Base-by-base conservation (phyloP, 306 rosid genomes). In the Prunus padus region DNA sequence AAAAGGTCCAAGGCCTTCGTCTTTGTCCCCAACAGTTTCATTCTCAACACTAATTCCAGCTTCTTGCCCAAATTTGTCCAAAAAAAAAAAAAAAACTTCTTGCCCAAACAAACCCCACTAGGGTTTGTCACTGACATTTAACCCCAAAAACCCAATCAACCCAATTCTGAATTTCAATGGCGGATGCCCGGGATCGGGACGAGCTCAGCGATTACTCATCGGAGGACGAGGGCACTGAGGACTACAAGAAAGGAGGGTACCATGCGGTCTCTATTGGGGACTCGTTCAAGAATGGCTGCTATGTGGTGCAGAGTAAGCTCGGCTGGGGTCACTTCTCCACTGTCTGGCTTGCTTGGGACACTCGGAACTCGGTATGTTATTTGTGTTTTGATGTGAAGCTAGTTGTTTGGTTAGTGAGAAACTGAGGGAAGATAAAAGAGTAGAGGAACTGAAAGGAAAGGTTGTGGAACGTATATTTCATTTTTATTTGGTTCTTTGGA, bases 301-400 rank as follows among this genome's bases (percentile, higher is more conserved):
- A 79, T 62, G 82, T 83, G 30, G 87, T 80, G 11, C 87, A 83
- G 75, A 67, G 76, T 76, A 83, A 83, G 76, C 87, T 83, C 16
- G 87, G 87, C 6, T 83, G 87, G 87, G 87, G 87, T 11, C 87
- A 83, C 71, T 83, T 83, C 66, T 83, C 87, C 70, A 83, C 87
- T 26, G 87, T 83, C 60, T 83, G 87, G 87, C 77, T 83, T 62
- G 87, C 87, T 18, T 83, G 87, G 87, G 87, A 83, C 25, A 72
- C 87, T 67, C 78, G 31, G 45, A 71, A 65, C 78, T 76, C 65
- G 66, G 87, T 83, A 79, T 67, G 82, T 8, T 20, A 33, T 64
- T 25, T 31, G 26, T 19, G 42, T 7, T 64, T 61, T 31, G 3
- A 33, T 64, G 46, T 64, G 4, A 62, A 62, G 11, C 44, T 33